Evolutionary conservation across 768 basidiomycete genomes (phyloP).

Genomic region (Termitomyces sp.): DNA sequence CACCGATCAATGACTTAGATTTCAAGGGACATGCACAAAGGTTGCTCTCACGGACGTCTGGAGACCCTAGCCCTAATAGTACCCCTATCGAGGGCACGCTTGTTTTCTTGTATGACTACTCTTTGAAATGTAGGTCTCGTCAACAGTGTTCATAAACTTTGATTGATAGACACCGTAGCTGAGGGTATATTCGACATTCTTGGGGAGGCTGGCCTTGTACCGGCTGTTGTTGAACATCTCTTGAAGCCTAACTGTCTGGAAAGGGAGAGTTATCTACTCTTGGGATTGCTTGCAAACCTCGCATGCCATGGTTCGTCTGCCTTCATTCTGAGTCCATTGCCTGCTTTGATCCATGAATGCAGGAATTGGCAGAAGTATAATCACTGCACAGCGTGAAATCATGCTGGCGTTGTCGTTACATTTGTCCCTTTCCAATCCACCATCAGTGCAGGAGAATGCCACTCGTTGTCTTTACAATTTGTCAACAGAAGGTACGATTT

Average conservation of each 20-base stretch:
- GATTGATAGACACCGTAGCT: neutral
- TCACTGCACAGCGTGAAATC: constrained; percentile 1
- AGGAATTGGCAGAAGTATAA: constrained; percentile 7
- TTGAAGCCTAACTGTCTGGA: constrained; percentile 2
- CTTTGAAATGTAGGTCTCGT: constrained; percentile 7
- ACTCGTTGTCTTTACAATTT: constrained; percentile 15
- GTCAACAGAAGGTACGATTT: constrained; percentile 11
- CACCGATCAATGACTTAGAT: constrained; percentile 2
- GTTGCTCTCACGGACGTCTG: constrained; percentile 7
- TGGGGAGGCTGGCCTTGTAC: constrained; percentile 5
- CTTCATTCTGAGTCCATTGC: neutral
- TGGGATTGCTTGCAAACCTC: constrained; percentile 14
- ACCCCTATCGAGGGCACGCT: constrained; percentile 7
- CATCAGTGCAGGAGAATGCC: constrained; percentile 9
- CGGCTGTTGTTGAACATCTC: constrained; percentile 3
- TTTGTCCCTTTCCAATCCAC: neutral
- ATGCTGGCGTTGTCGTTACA: constrained; percentile 5
- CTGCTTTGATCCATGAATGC: neutral
- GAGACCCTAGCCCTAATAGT: neutral
- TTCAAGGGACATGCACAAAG: constrained; percentile 6
- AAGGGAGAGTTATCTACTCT: constrained; percentile 11
- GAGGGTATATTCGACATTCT: constrained; percentile 13
- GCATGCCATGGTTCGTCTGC: constrained; percentile 13
- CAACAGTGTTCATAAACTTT: neutral
- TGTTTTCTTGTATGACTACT: constrained; percentile 12